A percentile compares a stretch with the other conserved stretches of the same genome.
phyloP scores from a whole-genome alignment of 208 protist genomes.

The Balamuthia mandrillaris region DNA sequence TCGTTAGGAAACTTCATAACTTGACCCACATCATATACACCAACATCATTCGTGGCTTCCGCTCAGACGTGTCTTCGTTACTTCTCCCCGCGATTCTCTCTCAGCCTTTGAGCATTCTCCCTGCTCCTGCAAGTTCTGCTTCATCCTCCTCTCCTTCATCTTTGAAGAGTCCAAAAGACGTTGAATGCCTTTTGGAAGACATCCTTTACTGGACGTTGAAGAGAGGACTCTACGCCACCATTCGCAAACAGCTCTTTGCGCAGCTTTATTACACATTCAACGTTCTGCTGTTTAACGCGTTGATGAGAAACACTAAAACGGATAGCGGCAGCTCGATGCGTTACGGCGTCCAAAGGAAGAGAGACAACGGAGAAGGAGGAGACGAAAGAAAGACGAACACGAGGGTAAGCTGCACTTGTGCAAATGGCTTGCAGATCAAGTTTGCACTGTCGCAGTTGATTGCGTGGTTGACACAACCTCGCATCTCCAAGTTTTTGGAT shows the following conservation, averaged over 20 bases:
- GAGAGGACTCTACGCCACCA: background rate
- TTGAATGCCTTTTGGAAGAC: too few species aligned
- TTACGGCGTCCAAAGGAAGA: background rate
- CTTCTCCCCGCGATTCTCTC: too few species aligned
- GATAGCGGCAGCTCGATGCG: background rate
- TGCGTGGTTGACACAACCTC: background rate
- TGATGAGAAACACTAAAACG: background rate
- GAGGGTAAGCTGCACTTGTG: too few species aligned
- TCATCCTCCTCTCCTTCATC: too few species aligned
- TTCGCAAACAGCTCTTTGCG: background rate
- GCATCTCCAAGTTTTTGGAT: background rate
- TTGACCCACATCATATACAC: too few species aligned
- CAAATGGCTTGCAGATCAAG: constrained; percentile 21
- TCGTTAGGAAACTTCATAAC: too few species aligned
- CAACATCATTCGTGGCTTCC: too few species aligned
- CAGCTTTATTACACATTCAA: constrained; percentile 1
- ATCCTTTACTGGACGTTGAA: too few species aligned
- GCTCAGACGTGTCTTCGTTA: too few species aligned
- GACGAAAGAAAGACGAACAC: background rate
- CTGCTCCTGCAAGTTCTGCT: too few species aligned
- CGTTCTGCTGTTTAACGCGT: background rate
- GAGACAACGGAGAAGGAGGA: background rate
- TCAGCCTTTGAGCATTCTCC: too few species aligned
- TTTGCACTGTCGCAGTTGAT: background rate
- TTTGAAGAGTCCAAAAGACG: too few species aligned